phyloP scores from a whole-genome alignment of 2,329 filamentous ascomycete genomes.

The Colletotrichum falcatum region DNA sequence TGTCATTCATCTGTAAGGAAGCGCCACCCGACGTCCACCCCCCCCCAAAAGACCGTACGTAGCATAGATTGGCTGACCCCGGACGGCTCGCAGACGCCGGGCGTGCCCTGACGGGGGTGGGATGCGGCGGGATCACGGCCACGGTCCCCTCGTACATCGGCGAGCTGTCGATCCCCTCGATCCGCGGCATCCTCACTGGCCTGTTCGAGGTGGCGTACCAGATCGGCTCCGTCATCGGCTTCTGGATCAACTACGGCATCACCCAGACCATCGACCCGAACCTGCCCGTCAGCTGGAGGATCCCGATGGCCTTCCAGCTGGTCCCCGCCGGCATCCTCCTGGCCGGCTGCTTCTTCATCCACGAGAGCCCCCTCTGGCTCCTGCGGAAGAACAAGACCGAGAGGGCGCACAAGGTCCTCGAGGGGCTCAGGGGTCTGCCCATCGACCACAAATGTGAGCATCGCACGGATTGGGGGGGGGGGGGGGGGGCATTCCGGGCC shows the following conservation, averaged over 20 bases:
- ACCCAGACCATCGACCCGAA: slow-evolving; percentile 52
- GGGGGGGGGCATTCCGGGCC: too few species aligned
- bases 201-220: slow-evolving; percentile 66
- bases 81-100: slow-evolving; percentile 52
- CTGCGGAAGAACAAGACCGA: slow-evolving; percentile 38
- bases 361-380: slow-evolving; percentile 43
- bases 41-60: too few species aligned
- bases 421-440: slow-evolving; percentile 58
- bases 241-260: slow-evolving; percentile 62
- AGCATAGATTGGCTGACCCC: not conserved
- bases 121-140: slow-evolving; percentile 63
- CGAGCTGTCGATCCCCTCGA: slow-evolving; percentile 69
- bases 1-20: slow-evolving; percentile 55
- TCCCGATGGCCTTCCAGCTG: slow-evolving; percentile 61
- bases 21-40: too few species aligned
- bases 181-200: slow-evolving; percentile 68
- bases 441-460: slow-evolving; percentile 50
- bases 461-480: too few species aligned
- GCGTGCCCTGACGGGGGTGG: slow-evolving; percentile 68
- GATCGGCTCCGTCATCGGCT: slow-evolving; percentile 64
- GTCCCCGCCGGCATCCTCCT: slow-evolving; percentile 58
- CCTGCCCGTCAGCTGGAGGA: slow-evolving; percentile 56
- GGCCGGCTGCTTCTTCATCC: slow-evolving; percentile 56
- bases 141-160: slow-evolving; percentile 73
- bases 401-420: slow-evolving; percentile 51